These are phyloP conservation scores for Xylariaceae sp. DNA, from an alignment of 2,329 filamentous ascomycete species.

Conservation along the genomic window DNA sequence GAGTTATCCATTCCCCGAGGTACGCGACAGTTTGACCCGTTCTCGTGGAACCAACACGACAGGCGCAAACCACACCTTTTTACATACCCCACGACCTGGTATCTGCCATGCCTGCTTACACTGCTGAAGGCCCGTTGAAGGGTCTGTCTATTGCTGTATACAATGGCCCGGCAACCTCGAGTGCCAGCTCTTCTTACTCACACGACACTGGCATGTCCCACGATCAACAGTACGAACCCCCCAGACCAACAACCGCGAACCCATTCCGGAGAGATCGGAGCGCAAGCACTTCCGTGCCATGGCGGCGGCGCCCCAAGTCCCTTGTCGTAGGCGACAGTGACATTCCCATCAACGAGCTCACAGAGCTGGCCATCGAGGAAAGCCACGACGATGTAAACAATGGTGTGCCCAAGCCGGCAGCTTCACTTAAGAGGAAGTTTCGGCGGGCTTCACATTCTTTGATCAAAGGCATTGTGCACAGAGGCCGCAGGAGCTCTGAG, in stretches of 20 bases:
- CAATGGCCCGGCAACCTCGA: conserved; percentile 19
- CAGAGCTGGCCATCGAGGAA: conserved; percentile 22
- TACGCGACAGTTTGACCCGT: too few species aligned
- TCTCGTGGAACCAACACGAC: too few species aligned
- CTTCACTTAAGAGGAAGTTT: conserved; percentile 44
- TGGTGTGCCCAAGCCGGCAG: conserved; percentile 9
- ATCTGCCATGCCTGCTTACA: conserved; percentile 15
- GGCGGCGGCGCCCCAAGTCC: conserved; percentile 43
- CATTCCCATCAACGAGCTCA: conserved; percentile 18
- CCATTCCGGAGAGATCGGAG: conserved; percentile 36
- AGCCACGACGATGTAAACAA: conserved; percentile 13
- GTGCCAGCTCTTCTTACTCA: conserved; percentile 23
- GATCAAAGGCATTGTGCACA: conserved; percentile 46
- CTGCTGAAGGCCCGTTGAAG: conserved; percentile 14
- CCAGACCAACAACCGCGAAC: conserved; percentile 27
- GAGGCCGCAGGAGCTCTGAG: conserved; percentile 33
- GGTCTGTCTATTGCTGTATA: conserved; percentile 13
- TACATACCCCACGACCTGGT: too few species aligned
- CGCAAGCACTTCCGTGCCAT: conserved; percentile 46
- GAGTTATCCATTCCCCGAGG: too few species aligned
- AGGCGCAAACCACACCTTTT: too few species aligned
- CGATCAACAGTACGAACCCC: conserved; percentile 17
- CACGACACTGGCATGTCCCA: conserved; percentile 23
- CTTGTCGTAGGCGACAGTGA: conserved; percentile 31
- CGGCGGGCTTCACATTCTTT: conserved; percentile 53